Evolutionary conservation across 1,284 basidiomycete genomes (phyloP), one percentile per base, ranked within the genome.

Genomic region (Peniophora sp.): DNA sequence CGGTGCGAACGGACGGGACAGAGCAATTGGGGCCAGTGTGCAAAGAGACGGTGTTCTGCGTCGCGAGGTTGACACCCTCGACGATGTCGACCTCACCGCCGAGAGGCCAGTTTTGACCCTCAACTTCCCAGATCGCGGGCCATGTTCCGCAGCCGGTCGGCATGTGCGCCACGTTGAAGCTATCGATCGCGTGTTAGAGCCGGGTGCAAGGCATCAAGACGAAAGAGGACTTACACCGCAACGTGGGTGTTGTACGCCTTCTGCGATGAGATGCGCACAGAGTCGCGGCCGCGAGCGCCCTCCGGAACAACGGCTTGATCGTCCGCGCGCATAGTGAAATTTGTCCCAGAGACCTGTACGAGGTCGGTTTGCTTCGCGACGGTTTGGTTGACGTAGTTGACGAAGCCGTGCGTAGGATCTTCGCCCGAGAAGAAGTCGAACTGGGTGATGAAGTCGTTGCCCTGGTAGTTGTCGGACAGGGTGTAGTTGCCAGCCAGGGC

Each of bases 101-200:
- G 20, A 15, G 44, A 41, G 32, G 39, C 55, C 27, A 50, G 43
- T 36, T 55, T 50, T 6, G 45, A 55, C 27, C 27, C 27, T 52
- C 20, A 22, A 58, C 53, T 47, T 60, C 59, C 62, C 62, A 62
- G 8, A 41, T 41, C 5, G 37, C 20, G 52, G 55, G 18, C 60
- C 61, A 24, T 60, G 56, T 24, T 5, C 75, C 78, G 55, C 84
- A 86, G 35, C 83, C 85, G 61, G 81, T 71, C 2, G 85, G 74
- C 73, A 76, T 77, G 54, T 77, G 74, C 24, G 71, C 68, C 52
- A 81, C 68, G 59, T 79, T 72, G 57, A 79, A 79, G 47, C 76
- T 78, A 58, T 8, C 18, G 50, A 17, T 32, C 34, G 50, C 45
- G 22, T 35, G 17, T 34, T 17, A 12, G 35, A 20, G 17, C 20